Percentiles rank a stretch among this genome's conserved stretches.
phyloP scores from a whole-genome alignment of 805 yeast species.

The Zygotorulaspora sp. region DNA sequence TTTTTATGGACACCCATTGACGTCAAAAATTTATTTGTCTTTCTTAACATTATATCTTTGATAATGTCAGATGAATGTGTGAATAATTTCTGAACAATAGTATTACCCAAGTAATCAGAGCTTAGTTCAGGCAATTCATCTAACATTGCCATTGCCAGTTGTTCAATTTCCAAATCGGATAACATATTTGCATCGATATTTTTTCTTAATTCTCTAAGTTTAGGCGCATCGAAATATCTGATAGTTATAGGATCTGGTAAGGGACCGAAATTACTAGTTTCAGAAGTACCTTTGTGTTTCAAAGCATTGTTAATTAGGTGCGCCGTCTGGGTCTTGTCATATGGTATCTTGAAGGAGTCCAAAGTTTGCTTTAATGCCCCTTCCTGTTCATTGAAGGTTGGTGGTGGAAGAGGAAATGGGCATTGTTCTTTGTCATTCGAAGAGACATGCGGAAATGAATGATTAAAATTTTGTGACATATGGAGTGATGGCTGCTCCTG shows the following conservation, averaged over 20 bases:
- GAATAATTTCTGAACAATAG: conserved; percentile 89
- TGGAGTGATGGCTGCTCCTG: conserved; percentile 14
- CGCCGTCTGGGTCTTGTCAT: conserved; percentile 33
- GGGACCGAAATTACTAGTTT: conserved; percentile 56
- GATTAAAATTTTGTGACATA: conserved; percentile 13
- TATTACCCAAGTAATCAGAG: conserved; percentile 91
- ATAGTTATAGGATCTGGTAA: conserved; percentile 64
- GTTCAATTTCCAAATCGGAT: conserved; percentile 66
- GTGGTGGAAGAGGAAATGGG: conserved; percentile 36
- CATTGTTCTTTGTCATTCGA: conserved; percentile 33
- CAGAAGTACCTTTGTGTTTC: conserved; percentile 44
- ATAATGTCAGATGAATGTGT: conserved; percentile 63
- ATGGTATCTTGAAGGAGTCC: conserved; percentile 21
- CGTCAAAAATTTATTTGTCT: conserved; percentile 72
- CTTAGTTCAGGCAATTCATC: conserved; percentile 87
- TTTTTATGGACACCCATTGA: conserved; percentile 94
- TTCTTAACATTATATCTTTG: conserved; percentile 75
- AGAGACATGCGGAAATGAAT: conserved; percentile 14
- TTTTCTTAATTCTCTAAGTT: conserved; percentile 80
- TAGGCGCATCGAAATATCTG: conserved; percentile 83
- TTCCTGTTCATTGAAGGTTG: conserved; percentile 20
- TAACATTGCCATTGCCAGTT: conserved; percentile 74
- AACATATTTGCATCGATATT: conserved; percentile 52
- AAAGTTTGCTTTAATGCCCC: conserved; percentile 20
- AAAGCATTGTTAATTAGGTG: conserved; percentile 45